phyloP scores from a whole-genome alignment of 306 rosid species.

The Vigna trinervia region DNA sequence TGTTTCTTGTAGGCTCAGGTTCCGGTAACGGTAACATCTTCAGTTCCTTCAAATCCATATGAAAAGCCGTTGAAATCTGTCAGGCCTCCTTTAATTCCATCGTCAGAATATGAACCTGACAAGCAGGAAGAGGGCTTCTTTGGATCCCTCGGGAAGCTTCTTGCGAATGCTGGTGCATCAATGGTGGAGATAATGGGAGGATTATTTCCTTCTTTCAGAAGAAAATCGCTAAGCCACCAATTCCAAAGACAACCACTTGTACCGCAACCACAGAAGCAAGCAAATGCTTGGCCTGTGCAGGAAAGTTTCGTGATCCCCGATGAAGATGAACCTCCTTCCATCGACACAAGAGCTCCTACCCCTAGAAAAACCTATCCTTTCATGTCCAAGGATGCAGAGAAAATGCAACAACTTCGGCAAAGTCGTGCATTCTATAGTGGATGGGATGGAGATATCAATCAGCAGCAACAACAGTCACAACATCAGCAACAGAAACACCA shows the following conservation, averaged over 20 bases:
- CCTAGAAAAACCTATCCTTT: slow-evolving; percentile 89
- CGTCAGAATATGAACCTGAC: slow-evolving; percentile 68
- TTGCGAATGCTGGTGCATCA: slow-evolving; percentile 58
- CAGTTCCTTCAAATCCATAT: slow-evolving; percentile 56
- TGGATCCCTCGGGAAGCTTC: slow-evolving; percentile 80
- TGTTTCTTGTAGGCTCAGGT: slow-evolving; percentile 59
- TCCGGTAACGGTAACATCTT: slow-evolving; percentile 46
- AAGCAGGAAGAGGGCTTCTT: slow-evolving; percentile 87
- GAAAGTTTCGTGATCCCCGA: slow-evolving; percentile 87
- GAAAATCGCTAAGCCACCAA: slow-evolving; percentile 51
- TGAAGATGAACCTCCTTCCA: slow-evolving; percentile 85
- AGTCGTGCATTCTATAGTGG: slow-evolving; percentile 74
- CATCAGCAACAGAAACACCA: slow-evolving; percentile 60
- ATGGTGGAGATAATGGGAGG: slow-evolving; percentile 75
- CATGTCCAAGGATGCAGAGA: slow-evolving; percentile 88
- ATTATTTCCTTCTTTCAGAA: slow-evolving; percentile 68
- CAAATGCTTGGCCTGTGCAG: slow-evolving; percentile 78
- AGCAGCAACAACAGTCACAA: slow-evolving; percentile 4
- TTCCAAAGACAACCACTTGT: slow-evolving; percentile 52
- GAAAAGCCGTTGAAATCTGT: slow-evolving; percentile 74
- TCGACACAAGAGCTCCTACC: slow-evolving; percentile 77
- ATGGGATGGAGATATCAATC: slow-evolving; percentile 69
- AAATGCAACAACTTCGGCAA: slow-evolving; percentile 73
- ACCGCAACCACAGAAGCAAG: slow-evolving; percentile 57
- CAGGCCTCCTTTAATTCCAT: slow-evolving; percentile 82